Evolutionary conservation across 352 stramenopile species (phyloP), one percentile per base, ranked within the genome.

Genomic region (Phytophthora tubulina): DNA sequence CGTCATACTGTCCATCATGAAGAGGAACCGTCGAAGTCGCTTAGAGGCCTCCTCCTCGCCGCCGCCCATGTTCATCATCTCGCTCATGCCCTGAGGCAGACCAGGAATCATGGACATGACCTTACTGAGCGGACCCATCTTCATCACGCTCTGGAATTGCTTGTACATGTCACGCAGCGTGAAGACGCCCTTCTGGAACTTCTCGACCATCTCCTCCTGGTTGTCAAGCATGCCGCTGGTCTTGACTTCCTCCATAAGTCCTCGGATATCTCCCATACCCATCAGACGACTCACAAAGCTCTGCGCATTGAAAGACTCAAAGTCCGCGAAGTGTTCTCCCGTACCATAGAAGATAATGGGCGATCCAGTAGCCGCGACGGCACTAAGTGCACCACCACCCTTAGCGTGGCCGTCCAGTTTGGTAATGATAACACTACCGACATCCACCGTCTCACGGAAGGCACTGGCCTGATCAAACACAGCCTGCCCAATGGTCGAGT

Each of bases 1-100:
- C 4, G 94, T 99, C 98, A 99, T 99, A 67, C 86, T 98, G 76
- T 99, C 98, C 97, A 99, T 99, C 87, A 99, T 99, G 84, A 98
- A 99, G 73, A 99, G 88, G 81, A 99, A 99, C 49, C 95, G 96
- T 53, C 98, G 97, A 36, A 99, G 84, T 15, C 93, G 85, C 68
- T 97, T 96, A 5, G 87, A 97, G 10, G 86, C 88, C 75, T 99
- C 92, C 54, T 99, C 91, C 60, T 98, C 96, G 6, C 92, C 91
- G 52, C 92, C 93, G 38, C 91, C 93, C 73, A 94, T 89, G 53
- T 92, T 96, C 72, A 98, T 96, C 66, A 98, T 86, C 67, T 94
- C 85, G 36, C 78, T 91, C 89, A 97, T 94, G 17, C 86, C 88
- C 55, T 97, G 90, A 6, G 92, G 88, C 72, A 99, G 93, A 1